Percentiles rank a stretch among this genome's conserved stretches.
phyloP scores from a whole-genome alignment of 345 rosid species.

The Rhodamnia rubescens region DNA sequence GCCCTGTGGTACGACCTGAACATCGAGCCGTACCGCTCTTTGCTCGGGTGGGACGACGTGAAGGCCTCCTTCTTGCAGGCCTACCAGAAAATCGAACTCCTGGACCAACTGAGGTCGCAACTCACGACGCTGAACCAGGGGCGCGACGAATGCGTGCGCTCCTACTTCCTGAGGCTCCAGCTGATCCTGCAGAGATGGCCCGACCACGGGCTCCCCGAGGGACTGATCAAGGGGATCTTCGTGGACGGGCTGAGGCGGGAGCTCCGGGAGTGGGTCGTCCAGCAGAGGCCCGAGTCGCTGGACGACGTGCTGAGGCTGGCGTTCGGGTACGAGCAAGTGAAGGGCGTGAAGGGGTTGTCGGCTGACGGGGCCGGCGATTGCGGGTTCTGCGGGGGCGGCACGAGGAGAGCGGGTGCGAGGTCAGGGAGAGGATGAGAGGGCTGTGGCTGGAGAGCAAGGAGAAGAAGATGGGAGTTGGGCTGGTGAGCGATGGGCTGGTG shows the following conservation, averaged over 20 bases:
- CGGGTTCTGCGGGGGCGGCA: conserved; percentile 18
- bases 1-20: conserved; percentile 31
- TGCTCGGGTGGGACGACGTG: conserved; percentile 20
- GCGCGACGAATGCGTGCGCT: conserved; percentile 14
- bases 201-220: conserved; percentile 11
- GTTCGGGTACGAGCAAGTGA: conserved; percentile 18
- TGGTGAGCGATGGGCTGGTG: background rate
- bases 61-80: conserved; percentile 23
- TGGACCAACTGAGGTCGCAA: conserved; percentile 10
- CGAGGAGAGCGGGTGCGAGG: conserved; percentile 8
- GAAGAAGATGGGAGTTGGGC: background rate
- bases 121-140: conserved; percentile 15
- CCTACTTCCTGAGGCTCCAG: conserved; percentile 27
- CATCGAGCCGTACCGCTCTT: conserved; percentile 17
- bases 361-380: background rate
- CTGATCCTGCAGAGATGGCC: conserved; percentile 20
- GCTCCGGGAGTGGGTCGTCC: conserved; percentile 16
- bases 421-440: conserved; percentile 13
- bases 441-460: conserved; percentile 7
- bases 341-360: background rate
- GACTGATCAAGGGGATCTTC: conserved; percentile 14
- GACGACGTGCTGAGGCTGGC: conserved; percentile 22
- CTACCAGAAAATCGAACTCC: conserved; percentile 2
- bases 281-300: conserved; percentile 12
- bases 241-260: conserved; percentile 15